These are phyloP conservation scores for Dryas octopetala DNA, from an alignment of 306 rosid genomes.

Conservation along the genomic window DNA sequence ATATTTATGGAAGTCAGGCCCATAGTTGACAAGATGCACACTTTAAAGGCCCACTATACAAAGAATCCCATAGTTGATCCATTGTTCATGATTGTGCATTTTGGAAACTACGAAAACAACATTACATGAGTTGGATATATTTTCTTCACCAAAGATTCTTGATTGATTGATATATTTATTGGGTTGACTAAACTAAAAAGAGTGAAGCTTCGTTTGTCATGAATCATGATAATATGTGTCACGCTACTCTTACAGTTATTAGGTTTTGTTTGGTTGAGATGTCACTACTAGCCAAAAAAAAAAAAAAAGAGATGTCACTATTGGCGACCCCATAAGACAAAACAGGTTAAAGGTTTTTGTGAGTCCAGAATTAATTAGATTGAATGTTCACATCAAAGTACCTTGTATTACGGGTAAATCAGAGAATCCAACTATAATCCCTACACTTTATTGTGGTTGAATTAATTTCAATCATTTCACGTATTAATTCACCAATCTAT, in stretches of 20 bases:
- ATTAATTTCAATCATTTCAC: neutral
- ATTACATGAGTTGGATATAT: neutral
- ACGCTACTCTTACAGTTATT: neutral
- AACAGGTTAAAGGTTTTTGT: constrained; percentile 17
- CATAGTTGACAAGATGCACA: neutral
- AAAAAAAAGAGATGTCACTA: constrained; percentile 26
- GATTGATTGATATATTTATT: neutral
- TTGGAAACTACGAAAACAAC: neutral
- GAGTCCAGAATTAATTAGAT: neutral
- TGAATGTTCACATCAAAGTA: constrained; percentile 4
- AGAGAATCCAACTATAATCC: constrained; percentile 29
- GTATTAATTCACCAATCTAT: neutral
- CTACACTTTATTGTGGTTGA: constrained; percentile 20
- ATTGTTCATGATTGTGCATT: constrained; percentile 1
- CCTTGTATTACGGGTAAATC: constrained; percentile 16
- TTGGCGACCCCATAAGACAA: constrained; percentile 31
- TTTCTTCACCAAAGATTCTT: neutral
- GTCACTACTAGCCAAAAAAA: constrained; percentile 23
- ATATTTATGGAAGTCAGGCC: no score
- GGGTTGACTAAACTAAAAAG: neutral
- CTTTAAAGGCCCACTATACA: neutral
- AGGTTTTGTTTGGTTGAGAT: constrained; percentile 33
- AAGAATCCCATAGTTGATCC: neutral
- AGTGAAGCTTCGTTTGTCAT: neutral
- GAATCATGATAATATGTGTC: neutral